Base-by-base conservation (phyloP, 2,329 filamentous ascomycete genomes). In the Rutstroemia sydowiana region DNA sequence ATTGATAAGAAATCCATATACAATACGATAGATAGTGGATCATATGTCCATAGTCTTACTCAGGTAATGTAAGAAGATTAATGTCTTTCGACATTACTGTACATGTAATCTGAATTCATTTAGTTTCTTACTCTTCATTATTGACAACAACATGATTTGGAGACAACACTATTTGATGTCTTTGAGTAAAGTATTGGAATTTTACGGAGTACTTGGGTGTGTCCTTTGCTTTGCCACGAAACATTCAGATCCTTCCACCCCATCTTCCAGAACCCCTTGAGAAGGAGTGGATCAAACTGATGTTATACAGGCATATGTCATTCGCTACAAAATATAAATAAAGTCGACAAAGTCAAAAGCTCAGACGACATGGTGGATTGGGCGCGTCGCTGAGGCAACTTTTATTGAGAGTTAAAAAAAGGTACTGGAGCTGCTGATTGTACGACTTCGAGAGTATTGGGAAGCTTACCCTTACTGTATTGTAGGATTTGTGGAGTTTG, bases 251-350 rank as follows among this genome's bases (percentile, higher is more conserved):
- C 28, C 23, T 36, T 20, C 36, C 36, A 37, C 23, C 42, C 34
- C 34, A 46, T 32, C 42, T 51, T 51, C 34, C 26, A 51, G 48
- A 51, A 51, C 26, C 46, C 47, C 30, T 45, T 41, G 18, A 42
- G 21, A 42, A 26, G 39, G 21, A 28, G 39, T 42, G 39, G 39
- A 42, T 28, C 20, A 23, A 34, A 13, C 14, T 11, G 32, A 11
- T 5, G 14, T 10, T 13, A 8, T 20, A 23, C 10, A 14, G n/a
- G 7, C 18, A 10, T 26, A 10, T 3, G 26, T 42, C 13, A 42
- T 42, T 42, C 39, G 39, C 39, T 28, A 42, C 6, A 39, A 39
- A 10, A 18, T 39, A 39, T 20, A 26, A 26, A 26, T n/a, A 34
- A 34, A 34, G 13, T 5, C 13, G 3, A 5, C 13, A 5, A n/a